A percentile compares a stretch with the other conserved stretches of the same genome.
Evolutionary conservation across 2,329 filamentous ascomycete species (phyloP).

Genomic region (Colletotrichum graminicola): DNA sequence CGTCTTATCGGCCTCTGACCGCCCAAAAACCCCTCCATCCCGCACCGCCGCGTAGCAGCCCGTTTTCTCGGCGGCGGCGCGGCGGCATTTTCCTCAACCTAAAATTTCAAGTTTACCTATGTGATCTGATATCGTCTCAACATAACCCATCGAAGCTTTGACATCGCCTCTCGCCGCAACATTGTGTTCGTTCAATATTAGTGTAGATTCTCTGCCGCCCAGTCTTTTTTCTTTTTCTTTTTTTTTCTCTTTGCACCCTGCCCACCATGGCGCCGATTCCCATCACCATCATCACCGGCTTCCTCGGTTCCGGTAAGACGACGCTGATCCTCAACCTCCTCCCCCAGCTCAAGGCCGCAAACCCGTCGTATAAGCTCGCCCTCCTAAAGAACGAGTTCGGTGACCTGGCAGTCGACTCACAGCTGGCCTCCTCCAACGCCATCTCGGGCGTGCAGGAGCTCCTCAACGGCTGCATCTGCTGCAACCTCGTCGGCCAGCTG

Average conservation of each 20-base stretch:
- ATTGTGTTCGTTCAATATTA: not conserved
- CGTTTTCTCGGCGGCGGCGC: constrained; percentile 27
- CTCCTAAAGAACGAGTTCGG: constrained; percentile 99
- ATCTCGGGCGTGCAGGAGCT: constrained; percentile 93
- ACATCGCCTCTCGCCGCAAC: not conserved
- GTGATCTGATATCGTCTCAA: constrained; percentile 29
- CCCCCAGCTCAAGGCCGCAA: constrained; percentile 83
- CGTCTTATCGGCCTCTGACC: constrained; percentile 5
- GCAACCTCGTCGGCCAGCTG: constrained; percentile 95
- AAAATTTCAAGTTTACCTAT: constrained; percentile 20
- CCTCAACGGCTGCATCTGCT: constrained; percentile 98
- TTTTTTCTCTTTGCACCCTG: not conserved
- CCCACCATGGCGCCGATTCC: constrained; percentile 76
- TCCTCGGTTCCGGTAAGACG: constrained; percentile 95
- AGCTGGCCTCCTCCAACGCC: constrained; percentile 84
- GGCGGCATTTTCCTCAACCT: constrained; percentile 35
- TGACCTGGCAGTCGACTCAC: constrained; percentile 91
- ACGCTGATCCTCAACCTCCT: constrained; percentile 95
- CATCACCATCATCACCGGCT: constrained; percentile 95
- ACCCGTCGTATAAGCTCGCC: constrained; percentile 84
- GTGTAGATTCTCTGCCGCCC: not conserved
- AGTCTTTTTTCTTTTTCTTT: not conserved
- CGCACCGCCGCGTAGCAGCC: constrained; percentile 17
- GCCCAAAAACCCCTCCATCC: constrained; percentile 27
- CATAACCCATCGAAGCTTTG: constrained; percentile 32